Conservation (phyloP, 176 grass and related monocot species). For the Oryza coarctata region DNA sequence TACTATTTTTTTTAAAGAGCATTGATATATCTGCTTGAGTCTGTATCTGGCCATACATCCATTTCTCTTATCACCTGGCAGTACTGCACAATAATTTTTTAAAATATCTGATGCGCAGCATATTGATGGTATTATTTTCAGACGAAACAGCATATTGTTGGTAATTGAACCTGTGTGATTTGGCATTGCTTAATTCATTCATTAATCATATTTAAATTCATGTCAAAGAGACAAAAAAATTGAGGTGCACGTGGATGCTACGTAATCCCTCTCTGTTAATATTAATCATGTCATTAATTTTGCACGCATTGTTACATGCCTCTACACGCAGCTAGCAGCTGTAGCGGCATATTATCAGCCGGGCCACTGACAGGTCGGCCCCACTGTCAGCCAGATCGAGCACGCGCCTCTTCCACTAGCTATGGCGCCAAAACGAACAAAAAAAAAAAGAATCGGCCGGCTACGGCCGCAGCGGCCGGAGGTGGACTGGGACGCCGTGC, state of each 20-base stretch:
- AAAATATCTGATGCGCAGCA: no score
- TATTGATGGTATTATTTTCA: no score
- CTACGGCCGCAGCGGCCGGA: constrained; percentile 52
- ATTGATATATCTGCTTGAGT: not conserved
- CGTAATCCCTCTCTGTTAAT: not conserved
- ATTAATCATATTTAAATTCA: not conserved
- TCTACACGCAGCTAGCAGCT: not conserved
- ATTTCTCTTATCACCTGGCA: not conserved
- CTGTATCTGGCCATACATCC: not conserved
- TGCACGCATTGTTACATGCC: not conserved
- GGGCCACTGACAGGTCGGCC: not conserved
- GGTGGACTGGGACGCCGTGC: constrained; percentile 71
- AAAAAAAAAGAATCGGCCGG: not conserved
- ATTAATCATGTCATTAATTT: not conserved
- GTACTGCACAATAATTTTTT: no score
- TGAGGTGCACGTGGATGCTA: not conserved
- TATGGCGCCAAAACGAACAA: not conserved
- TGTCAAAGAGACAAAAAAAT: not conserved
- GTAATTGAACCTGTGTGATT: not conserved
- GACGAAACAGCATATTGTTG: no score
- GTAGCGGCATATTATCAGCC: not conserved
- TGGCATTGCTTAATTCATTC: not conserved
- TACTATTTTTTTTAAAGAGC: no score
- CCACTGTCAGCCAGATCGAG: not conserved
- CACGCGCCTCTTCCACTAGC: not conserved